These are phyloP conservation scores for Samsoniella hepiali DNA, from an alignment of 2,329 filamentous ascomycete species.

Conservation along the genomic window DNA sequence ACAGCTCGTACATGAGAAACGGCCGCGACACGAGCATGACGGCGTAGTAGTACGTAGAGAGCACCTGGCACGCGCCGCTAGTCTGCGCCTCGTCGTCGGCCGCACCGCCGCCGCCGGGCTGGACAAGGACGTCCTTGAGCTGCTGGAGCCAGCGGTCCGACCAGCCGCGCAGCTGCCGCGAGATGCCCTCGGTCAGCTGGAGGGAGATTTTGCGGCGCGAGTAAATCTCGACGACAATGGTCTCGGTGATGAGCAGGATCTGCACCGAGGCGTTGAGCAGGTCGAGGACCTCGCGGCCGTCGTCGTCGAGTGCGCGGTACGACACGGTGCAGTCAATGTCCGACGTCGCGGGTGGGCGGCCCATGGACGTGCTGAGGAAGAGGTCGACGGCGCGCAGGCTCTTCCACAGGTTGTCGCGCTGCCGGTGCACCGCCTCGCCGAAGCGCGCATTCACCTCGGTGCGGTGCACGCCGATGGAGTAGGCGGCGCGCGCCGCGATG, in stretches of 20 bases:
- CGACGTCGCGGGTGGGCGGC: constrained; percentile 50
- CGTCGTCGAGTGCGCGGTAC: constrained; percentile 37
- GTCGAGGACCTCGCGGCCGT: constrained; percentile 41
- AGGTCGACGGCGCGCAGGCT: constrained; percentile 51
- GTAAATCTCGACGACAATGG: constrained; percentile 50
- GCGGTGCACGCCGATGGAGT: constrained; percentile 51
- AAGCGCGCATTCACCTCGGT: constrained; percentile 54
- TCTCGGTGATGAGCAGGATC: constrained; percentile 50
- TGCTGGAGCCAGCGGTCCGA: constrained; percentile 45
- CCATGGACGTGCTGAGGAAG: constrained; percentile 53
- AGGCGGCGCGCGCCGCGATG: constrained; percentile 49
- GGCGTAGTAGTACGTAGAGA: constrained; percentile 54
- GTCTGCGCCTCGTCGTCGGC: constrained; percentile 29
- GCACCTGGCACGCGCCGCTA: constrained; percentile 48
- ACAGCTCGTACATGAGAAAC: constrained; percentile 55
- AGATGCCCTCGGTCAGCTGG: constrained; percentile 52
- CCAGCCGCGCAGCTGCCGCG: constrained; percentile 51
- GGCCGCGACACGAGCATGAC: constrained; percentile 56
- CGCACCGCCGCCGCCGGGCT: constrained; percentile 19
- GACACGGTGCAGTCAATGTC: constrained; percentile 54
- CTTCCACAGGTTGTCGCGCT: constrained; percentile 52
- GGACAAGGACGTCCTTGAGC: constrained; percentile 39
- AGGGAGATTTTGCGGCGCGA: constrained; percentile 51
- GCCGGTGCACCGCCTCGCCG: constrained; percentile 39
- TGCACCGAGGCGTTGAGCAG: constrained; percentile 51